Base-by-base conservation (phyloP, 2,329 filamentous ascomycete species). In the Tolypocladium ovalisporum region DNA sequence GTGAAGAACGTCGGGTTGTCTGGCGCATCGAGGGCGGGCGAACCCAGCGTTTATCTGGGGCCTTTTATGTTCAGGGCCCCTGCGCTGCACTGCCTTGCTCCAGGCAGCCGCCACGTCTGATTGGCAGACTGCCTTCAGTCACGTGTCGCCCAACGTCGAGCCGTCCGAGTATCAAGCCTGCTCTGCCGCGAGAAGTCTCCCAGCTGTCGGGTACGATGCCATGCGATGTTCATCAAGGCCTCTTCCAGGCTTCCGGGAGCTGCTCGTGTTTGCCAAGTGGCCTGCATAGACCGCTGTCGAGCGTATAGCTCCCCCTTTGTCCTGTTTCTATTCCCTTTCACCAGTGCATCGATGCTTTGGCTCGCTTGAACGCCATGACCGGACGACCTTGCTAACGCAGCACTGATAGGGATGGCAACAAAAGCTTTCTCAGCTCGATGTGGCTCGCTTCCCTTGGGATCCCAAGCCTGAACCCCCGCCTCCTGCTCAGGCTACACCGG, bases 361-460 rank as follows among this genome's bases (percentile, higher is more conserved):
- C 22, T 44, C 22, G 4, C 7, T 42, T 9, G 4, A 22, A 12
- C 8, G 9, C 22, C 5, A 13, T 13, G 8, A n/a, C 19, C 19
- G 2, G 47, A n/a, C 27, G 17, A 5, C 6, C 47, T 35, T 24
- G 61, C 65, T 70, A 62, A 68, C 61, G 55, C 54, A 35, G 52
- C 52, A 59, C 62, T 47, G 56, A 52, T 66, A 97, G 92, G 89
- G 87, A 75, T 99, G 94, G 94, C 92, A 97, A 78, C 81, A 86
- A 66, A 97, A 95, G 74, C 81, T 99, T 39, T 88, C 92, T 1
- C 84, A 85, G 64, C 85, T 95, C 63, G 85, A 88, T 63, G 87
- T 97, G 60, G 94, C 94, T 59, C 79, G 83, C 58, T 97, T 97
- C 70, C 93, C 94, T 13, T 99, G 94, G 94, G 94, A 99, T 69